Conservation (phyloP, 495 filamentous ascomycete species). For the Xylaria bambusicola region DNA sequence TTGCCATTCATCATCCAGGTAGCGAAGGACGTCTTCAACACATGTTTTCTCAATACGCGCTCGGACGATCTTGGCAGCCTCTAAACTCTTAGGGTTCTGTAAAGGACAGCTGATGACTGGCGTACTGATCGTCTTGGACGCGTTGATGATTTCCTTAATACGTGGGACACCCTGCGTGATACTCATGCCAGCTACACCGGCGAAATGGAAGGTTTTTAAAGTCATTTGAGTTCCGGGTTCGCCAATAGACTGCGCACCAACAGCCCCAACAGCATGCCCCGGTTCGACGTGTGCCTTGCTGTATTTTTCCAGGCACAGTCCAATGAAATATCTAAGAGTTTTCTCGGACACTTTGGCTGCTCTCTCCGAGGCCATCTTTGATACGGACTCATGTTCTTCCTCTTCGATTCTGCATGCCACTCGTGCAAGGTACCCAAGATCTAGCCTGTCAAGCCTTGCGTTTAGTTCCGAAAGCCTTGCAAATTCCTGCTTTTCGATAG, state of each 20-base stretch:
- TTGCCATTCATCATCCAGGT: slow-evolving; percentile 82
- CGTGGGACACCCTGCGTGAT: slow-evolving; percentile 98
- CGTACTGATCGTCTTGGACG: slow-evolving; percentile 87
- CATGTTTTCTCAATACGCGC: slow-evolving; percentile 88
- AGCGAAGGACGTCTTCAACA: slow-evolving; percentile 70
- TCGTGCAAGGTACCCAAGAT: slow-evolving; percentile 14
- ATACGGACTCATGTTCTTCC: slow-evolving; percentile 38
- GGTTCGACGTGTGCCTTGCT: slow-evolving; percentile 86
- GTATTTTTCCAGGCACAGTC: slow-evolving; percentile 85
- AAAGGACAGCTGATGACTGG: slow-evolving; percentile 88
- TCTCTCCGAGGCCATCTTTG: slow-evolving; percentile 55
- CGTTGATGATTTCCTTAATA: slow-evolving; percentile 99
- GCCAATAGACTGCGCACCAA: slow-evolving; percentile 96
- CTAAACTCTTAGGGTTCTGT: slow-evolving; percentile 65
- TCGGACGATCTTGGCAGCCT: slow-evolving; percentile 83
- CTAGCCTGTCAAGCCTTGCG: slow-evolving; percentile 6
- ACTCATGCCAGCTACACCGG: slow-evolving; percentile 98
- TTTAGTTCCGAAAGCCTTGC: slow-evolving; percentile 16
- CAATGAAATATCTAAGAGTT: slow-evolving; percentile 74
- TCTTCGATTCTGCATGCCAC: slow-evolving; percentile 41
- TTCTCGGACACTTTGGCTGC: slow-evolving; percentile 77
- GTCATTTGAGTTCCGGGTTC: slow-evolving; percentile 99
- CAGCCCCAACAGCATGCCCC: slow-evolving; percentile 95
- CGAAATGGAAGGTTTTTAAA: slow-evolving; percentile 99
- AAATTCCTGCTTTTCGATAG: slow-evolving; percentile 17